Base-by-base conservation (phyloP, 2,329 filamentous ascomycete species). In the Xylariales sp. region DNA sequence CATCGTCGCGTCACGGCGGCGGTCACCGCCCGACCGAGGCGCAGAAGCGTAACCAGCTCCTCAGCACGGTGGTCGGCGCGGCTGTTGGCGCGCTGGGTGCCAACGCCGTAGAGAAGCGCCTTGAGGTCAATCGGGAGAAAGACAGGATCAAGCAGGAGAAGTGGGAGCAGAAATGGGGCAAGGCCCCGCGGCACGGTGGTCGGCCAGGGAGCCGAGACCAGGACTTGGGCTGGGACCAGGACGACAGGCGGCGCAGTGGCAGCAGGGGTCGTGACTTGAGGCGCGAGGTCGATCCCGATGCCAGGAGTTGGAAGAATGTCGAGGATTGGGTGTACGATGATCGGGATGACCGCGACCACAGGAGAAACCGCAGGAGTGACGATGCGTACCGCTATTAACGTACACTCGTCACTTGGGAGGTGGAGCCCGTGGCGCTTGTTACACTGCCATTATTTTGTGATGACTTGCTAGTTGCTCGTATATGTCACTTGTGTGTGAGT, bases 1-100 rank as follows among this genome's bases (percentile, higher is more conserved):
- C 61, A n/a, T 54, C 51, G 35, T 52, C 54, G 17, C 52, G 59
- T 18, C 45, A 47, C 30, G 51, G 41, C 33, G 52, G 51, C 17
- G 52, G 44, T 19, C 43, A 51, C 6, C 44, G 47, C 32, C 41
- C 47, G 4, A 49, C 57, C 21, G 54, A 55, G 30, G 44, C 56
- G 5, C 47, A 53, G 20, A 58, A 56, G 23, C 57, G 58, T 34
- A 57, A 57, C 35, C 57, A 57, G 37, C 54, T 70, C 36, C 52
- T 76, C 13, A 68, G 70, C 4, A 75, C 74, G 8, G 56, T 77
- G 8, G 61, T 77, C 4, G 74, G 74, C 3, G 74, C 72, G 2
- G 69, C 74, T 4, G 72, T 74, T 1, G 74, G 72, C 3, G 74
- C 73, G 4, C 60, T 78, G 8, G 72, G 72, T 5, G 74, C 73